Percentiles rank a stretch among this genome's conserved stretches.
These are phyloP conservation scores for Gonapodya prolifera DNA, from an alignment of 192 early-diverging fungal species.

Conservation along the genomic window DNA sequence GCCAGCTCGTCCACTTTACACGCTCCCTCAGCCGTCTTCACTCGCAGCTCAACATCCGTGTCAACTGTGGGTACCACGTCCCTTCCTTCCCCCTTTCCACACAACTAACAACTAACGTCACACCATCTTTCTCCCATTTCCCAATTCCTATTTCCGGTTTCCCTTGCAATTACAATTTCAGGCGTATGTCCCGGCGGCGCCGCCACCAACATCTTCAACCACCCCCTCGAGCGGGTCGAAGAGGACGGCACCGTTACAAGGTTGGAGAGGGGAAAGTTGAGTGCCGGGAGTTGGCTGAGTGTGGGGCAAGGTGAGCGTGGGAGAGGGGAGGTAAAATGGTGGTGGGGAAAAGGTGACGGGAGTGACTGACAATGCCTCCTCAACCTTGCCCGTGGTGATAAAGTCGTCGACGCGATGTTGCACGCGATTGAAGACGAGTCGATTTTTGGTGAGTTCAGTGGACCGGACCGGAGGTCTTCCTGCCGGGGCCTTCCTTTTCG, in stretches of 20 bases:
- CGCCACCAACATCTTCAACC: not conserved
- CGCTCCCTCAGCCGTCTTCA: not conserved
- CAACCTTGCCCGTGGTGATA: too few species aligned
- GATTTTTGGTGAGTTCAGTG: not conserved
- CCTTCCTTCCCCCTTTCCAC: too few species aligned
- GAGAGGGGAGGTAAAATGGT: too few species aligned
- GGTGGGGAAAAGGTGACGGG: too few species aligned
- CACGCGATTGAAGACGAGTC: slow-evolving; percentile 1
- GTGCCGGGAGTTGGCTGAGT: not conserved
- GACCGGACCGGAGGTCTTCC: not conserved
- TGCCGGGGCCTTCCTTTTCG: too few species aligned
- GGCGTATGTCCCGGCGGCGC: not conserved
- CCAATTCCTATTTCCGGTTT: too few species aligned
- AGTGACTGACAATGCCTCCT: too few species aligned
- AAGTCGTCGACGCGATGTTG: not conserved
- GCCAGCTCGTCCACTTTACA: not conserved
- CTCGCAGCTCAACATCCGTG: not conserved
- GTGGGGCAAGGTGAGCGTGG: too few species aligned
- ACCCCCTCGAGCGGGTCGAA: not conserved
- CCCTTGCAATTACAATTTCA: too few species aligned
- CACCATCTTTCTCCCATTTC: too few species aligned
- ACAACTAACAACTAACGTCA: too few species aligned
- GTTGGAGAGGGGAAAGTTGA: not conserved
- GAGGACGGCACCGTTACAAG: not conserved
- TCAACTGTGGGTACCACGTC: too few species aligned